Percentiles rank a stretch among this genome's conserved stretches.
phyloP scores from a whole-genome alignment of 768 basidiomycete species.

The Xerocomus brunneocitrinus region DNA sequence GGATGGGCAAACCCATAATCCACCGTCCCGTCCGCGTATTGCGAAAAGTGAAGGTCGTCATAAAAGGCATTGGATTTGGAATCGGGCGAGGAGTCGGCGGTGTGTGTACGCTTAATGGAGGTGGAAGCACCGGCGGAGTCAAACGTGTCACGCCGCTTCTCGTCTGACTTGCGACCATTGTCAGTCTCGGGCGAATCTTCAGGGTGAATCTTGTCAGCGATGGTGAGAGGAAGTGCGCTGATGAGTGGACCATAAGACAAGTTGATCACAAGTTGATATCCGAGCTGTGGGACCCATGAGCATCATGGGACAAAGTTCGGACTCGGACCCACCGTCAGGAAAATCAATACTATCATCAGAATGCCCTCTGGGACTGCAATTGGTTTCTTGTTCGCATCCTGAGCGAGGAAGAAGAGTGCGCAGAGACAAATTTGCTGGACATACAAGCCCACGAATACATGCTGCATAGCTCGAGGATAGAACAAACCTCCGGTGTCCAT shows the following conservation, averaged over 20 bases:
- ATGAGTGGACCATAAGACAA: conserved; percentile 79
- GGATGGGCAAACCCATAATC: conserved; percentile 85
- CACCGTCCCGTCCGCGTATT: conserved; percentile 22
- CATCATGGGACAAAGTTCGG: neutral
- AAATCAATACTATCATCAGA: conserved; percentile 81
- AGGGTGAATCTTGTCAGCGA: conserved; percentile 63
- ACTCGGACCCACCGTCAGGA: conserved; percentile 60
- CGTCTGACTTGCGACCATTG: conserved; percentile 6
- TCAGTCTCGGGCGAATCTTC: conserved; percentile 4
- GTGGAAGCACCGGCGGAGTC: conserved; percentile 12
- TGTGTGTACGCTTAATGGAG: neutral
- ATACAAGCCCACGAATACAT: conserved; percentile 92
- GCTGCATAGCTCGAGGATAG: conserved; percentile 92
- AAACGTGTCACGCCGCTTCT: conserved; percentile 12
- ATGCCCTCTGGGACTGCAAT: conserved; percentile 70
- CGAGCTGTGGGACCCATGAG: conserved; percentile 33
- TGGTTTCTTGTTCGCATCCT: conserved; percentile 45
- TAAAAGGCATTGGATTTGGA: conserved; percentile 5
- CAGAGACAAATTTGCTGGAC: conserved; percentile 81
- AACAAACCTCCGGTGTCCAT: conserved; percentile 89
- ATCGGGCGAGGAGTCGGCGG: conserved; percentile 2
- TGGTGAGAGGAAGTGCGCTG: conserved; percentile 68
- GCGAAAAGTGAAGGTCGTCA: conserved; percentile 22
- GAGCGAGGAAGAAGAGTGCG: conserved; percentile 87
- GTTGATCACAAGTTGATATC: conserved; percentile 69